Conservation (phyloP, 2,329 filamentous ascomycete species). For the Sarocladiaceae sp. region DNA sequence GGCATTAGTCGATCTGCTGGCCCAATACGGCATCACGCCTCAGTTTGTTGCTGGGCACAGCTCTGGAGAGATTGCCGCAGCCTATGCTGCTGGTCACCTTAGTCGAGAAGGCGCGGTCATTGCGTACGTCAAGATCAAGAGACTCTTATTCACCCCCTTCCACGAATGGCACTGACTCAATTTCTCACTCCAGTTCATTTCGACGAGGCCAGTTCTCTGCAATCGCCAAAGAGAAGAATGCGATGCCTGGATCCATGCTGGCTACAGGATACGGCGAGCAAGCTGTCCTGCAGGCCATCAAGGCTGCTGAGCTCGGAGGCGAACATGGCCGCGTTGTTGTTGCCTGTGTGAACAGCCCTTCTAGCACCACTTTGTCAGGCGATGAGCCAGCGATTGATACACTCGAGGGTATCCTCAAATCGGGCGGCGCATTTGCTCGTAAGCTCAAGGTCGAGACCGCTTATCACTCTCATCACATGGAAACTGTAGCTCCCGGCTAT, state of each 20-base stretch:
- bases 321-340: conserved; percentile 14
- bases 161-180: no score
- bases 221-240: conserved; percentile 25
- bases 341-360: conserved; percentile 41
- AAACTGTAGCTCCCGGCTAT: no score
- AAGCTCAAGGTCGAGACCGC: conserved; percentile 31
- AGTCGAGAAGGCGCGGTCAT: conserved; percentile 32
- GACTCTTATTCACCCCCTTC: no score
- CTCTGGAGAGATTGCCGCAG: conserved; percentile 42
- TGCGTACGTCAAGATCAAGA: no score
- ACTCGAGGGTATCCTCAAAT: conserved; percentile 25
- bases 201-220: conserved; percentile 23
- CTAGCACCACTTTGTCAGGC: conserved; percentile 41
- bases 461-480: conserved; percentile 41
- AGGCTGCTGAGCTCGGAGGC: background rate
- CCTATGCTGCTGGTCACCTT: conserved; percentile 32
- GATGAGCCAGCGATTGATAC: conserved; percentile 27
- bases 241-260: conserved; percentile 22
- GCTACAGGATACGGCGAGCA: conserved; percentile 18
- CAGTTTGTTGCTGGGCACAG: conserved; percentile 38
- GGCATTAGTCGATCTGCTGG: conserved; percentile 35
- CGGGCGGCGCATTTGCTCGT: conserved; percentile 25
- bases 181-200: no score
- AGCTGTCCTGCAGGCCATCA: background rate
- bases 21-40: conserved; percentile 35